Conservation (phyloP, 495 filamentous ascomycete genomes). For the Penicillium cataractarum region DNA sequence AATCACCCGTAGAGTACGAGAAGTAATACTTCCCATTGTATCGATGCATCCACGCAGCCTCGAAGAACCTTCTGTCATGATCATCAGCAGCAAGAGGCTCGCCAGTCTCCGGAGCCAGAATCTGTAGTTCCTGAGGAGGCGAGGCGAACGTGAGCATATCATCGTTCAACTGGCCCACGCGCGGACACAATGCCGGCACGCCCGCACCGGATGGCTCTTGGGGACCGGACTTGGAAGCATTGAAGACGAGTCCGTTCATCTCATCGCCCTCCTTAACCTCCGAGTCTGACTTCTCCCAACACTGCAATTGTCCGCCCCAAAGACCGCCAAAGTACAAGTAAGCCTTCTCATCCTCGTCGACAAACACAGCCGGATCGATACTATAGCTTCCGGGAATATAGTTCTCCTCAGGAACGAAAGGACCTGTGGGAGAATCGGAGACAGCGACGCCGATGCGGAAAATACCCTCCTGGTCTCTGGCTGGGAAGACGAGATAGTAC, state of each 20-base stretch:
- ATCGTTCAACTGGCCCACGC: slow-evolving; percentile 60
- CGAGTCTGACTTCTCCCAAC: slow-evolving; percentile 38
- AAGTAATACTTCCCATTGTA: slow-evolving; percentile 71
- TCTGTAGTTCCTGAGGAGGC: slow-evolving; percentile 54
- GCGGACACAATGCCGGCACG: slow-evolving; percentile 55
- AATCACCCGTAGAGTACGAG: slow-evolving; percentile 74
- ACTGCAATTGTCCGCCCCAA: slow-evolving; percentile 74
- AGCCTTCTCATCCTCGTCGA: slow-evolving; percentile 51
- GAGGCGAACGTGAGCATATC: slow-evolving; percentile 64
- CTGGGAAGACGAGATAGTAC: slow-evolving; percentile 55
- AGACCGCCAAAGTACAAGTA: slow-evolving; percentile 59
- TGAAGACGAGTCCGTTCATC: slow-evolving; percentile 44
- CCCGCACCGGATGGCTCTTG: slow-evolving; percentile 57
- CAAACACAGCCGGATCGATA: slow-evolving; percentile 55
- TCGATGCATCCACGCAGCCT: slow-evolving; percentile 75
- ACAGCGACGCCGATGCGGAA: slow-evolving; percentile 65
- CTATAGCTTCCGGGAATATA: slow-evolving; percentile 47
- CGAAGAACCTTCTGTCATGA: slow-evolving; percentile 76
- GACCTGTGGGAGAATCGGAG: slow-evolving; percentile 46
- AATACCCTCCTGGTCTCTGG: slow-evolving; percentile 49
- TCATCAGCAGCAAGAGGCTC: slow-evolving; percentile 62
- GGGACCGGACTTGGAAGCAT: slow-evolving; percentile 44
- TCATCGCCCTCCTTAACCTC: slow-evolving; percentile 1
- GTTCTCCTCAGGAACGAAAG: slow-evolving; percentile 44
- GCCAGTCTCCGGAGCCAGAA: slow-evolving; percentile 60